Evolutionary conservation across 1,284 basidiomycete genomes (phyloP), one percentile per base, ranked within the genome.

Genomic region (Ganoderma lingzhi): DNA sequence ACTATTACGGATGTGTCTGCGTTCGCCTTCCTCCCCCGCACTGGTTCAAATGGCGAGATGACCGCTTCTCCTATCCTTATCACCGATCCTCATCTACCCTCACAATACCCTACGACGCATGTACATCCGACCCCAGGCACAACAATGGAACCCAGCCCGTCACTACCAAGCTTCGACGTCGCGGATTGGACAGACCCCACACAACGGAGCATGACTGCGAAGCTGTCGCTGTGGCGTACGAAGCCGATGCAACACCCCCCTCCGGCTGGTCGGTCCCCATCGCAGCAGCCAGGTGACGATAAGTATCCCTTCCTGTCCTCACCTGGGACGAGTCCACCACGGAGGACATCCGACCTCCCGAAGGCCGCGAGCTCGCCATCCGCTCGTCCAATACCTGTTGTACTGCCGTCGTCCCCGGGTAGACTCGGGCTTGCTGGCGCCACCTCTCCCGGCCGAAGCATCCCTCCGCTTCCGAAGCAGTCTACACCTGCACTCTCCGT

Each of bases 181-280:
- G 72, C 84, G 10, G 88, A 94, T 72, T 93, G 91, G 92, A 91
- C 88, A 28, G 81, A 84, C 62, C 76, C 82, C 17, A 79, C 78
- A 32, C 77, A 83, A 66, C 75, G 79, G 48, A 79, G 75, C 35
- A 81, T 81, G 51, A 86, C 87, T 12, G 81, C 85, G 30, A 90
- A 87, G 77, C 70, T 90, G 23, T 89, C 90, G 0, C 80, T 82
- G 14, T 94, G 93, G 92, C 83, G 90, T 59, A 85, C 81, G 23
- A 85, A 79, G 74, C 74, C 73, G 65, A 60, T 67, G 8, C 76
- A 75, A 39, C 69, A 65, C 30, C 62, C 63, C 39, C 64, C 67
- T 14, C 30, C 65, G 6, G 62, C 53, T n/a, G 70, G 66, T 35
- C 42, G 56, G 28, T 41, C 35, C 30, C 66, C 67, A 15, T 60